phyloP scores from a whole-genome alignment of 2,329 filamentous ascomycete genomes.

The Botrytis paeoniae region DNA sequence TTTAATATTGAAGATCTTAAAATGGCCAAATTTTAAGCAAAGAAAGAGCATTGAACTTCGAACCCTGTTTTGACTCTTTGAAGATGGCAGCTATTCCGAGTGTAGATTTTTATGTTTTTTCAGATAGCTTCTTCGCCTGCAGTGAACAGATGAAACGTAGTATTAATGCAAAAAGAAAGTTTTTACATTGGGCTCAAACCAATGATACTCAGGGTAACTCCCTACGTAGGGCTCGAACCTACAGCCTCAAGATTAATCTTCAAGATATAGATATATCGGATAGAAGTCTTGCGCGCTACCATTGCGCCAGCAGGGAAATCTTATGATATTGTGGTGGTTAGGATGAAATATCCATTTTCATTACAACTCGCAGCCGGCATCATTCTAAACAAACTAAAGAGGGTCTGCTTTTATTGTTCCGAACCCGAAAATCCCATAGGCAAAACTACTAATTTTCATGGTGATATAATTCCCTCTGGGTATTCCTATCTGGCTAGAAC shows the following conservation, averaged over 20 bases:
- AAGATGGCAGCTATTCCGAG: not conserved
- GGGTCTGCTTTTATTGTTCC: not conserved
- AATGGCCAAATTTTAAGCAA: not conserved
- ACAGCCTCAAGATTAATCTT: conserved; percentile 2
- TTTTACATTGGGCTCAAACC: not conserved
- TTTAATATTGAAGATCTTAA: not conserved
- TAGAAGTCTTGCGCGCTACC: conserved; percentile 17
- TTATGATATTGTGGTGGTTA: fast-evolving
- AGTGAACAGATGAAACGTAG: not conserved
- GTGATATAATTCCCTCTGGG: not conserved
- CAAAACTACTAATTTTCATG: not conserved
- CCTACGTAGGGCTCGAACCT: conserved; percentile 1
- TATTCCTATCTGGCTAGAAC: not conserved
- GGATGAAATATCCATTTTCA: fast-evolving
- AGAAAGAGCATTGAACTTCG: no score
- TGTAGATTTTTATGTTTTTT: not conserved
- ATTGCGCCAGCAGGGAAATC: conserved; percentile 17
- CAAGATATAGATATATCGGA: no score
- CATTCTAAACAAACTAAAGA: not conserved
- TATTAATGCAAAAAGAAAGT: not conserved
- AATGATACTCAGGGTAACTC: conserved; percentile 2
- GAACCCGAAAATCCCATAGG: not conserved
- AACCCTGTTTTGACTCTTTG: no score
- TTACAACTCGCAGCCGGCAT: not conserved
- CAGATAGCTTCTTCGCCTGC: not conserved